phyloP scores from a whole-genome alignment of 257 asterid species.

The Fraxinus anomala region DNA sequence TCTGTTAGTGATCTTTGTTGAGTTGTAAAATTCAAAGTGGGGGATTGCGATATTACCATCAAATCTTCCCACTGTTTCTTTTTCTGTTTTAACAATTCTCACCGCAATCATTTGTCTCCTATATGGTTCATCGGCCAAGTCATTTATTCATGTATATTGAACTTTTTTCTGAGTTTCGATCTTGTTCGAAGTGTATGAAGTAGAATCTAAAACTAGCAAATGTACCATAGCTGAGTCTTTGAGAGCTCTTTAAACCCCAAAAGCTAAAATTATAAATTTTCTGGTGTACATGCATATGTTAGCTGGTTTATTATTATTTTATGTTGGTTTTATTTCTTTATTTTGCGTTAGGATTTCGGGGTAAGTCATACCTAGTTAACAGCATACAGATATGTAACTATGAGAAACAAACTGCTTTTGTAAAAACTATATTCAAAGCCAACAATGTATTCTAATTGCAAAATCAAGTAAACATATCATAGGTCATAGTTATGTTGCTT shows the following conservation, averaged over 20 bases:
- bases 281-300: background rate
- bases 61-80: slow-evolving; percentile 1
- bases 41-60: background rate
- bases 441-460: background rate
- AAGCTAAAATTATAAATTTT: background rate
- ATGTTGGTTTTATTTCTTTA: background rate
- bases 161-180: background rate
- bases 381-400: background rate
- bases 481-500: background rate
- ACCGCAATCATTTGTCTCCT: slow-evolving; percentile 20
- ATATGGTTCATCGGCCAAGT: slow-evolving; percentile 20
- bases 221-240: background rate
- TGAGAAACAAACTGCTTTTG: background rate
- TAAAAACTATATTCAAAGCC: background rate
- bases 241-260: background rate
- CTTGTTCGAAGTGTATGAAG: slow-evolving; percentile 26
- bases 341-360: background rate
- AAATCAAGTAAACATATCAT: background rate
- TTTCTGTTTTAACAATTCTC: slow-evolving; percentile 4
- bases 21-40: slow-evolving; percentile 2
- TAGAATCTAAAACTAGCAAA: slow-evolving; percentile 3
- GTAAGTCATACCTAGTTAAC: background rate
- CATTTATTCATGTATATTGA: slow-evolving; percentile 17
- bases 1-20: slow-evolving; percentile 18
- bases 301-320: background rate